Percentiles rank a stretch among this genome's conserved stretches.
These are phyloP conservation scores for Aspergillus cejpii DNA, from an alignment of 2,329 filamentous ascomycete species.

Conservation along the genomic window DNA sequence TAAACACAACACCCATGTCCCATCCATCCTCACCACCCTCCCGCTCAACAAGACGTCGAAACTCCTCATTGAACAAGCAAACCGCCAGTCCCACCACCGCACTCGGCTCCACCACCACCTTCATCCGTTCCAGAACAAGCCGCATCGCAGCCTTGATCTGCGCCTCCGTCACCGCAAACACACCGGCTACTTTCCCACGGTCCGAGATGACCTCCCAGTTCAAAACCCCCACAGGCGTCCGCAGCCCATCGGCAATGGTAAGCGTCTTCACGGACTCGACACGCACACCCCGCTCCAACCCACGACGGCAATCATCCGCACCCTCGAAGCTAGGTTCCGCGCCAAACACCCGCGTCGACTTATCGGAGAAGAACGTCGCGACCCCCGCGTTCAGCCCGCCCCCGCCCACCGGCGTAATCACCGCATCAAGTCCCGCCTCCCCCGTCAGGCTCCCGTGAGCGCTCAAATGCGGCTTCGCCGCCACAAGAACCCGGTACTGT, in stretches of 20 bases:
- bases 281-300: conserved; percentile 57
- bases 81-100: conserved; percentile 78
- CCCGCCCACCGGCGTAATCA: conserved; percentile 79
- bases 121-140: conserved; percentile 78
- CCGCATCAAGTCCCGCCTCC: conserved; percentile 50
- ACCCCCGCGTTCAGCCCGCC: conserved; percentile 82
- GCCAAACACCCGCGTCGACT: conserved; percentile 71
- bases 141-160: conserved; percentile 72
- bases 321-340: conserved; percentile 78
- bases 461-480: conserved; percentile 22
- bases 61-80: conserved; percentile 78
- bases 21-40: conserved; percentile 67
- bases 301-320: conserved; percentile 72
- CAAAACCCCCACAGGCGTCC: conserved; percentile 69
- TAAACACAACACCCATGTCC: conserved; percentile 59
- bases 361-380: conserved; percentile 64
- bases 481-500: conserved; percentile 57
- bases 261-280: conserved; percentile 64
- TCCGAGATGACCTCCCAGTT: conserved; percentile 76
- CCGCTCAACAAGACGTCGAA: conserved; percentile 55
- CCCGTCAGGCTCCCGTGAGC: conserved; percentile 13
- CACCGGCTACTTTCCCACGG: conserved; percentile 58
- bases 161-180: conserved; percentile 70
- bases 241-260: conserved; percentile 81
- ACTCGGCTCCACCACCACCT: conserved; percentile 85